These are phyloP conservation scores for Trifolium fragiferum DNA, from an alignment of 306 rosid species.

Conservation along the genomic window DNA sequence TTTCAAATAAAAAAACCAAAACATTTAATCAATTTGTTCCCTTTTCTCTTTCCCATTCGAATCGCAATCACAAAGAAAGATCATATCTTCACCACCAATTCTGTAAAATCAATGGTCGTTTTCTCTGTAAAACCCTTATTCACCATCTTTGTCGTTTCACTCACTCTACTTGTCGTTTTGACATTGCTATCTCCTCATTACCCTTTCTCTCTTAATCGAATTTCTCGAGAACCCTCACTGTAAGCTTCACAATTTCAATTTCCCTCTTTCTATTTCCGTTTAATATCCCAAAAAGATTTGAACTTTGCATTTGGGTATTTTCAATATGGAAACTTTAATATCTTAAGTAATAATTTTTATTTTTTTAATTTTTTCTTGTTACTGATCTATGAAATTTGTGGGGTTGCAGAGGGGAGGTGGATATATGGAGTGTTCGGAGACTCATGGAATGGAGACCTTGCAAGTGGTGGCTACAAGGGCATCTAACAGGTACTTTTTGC, in stretches of 20 bases:
- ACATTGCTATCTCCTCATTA: slow-evolving; percentile 56
- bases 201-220: slow-evolving; percentile 42
- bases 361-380: neutral
- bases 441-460: slow-evolving; percentile 87
- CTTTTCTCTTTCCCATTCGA: neutral
- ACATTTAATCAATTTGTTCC: neutral
- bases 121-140: slow-evolving; percentile 72
- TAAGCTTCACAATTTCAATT: slow-evolving; percentile 40
- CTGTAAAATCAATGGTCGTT: slow-evolving; percentile 60
- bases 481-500: slow-evolving; percentile 55
- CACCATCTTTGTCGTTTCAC: slow-evolving; percentile 50
- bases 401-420: slow-evolving; percentile 57
- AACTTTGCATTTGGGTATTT: slow-evolving; percentile 31
- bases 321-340: slow-evolving; percentile 19
- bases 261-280: neutral
- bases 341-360: neutral
- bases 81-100: neutral
- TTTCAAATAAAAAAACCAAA: neutral
- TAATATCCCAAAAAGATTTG: slow-evolving; percentile 5
- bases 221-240: slow-evolving; percentile 49
- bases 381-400: slow-evolving; percentile 35
- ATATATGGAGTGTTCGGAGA: slow-evolving; percentile 83
- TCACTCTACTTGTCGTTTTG: slow-evolving; percentile 53
- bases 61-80: slow-evolving; percentile 1
- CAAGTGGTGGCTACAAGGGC: slow-evolving; percentile 86